Evolutionary conservation across 1,284 basidiomycete genomes (phyloP), one percentile per base, ranked within the genome.

Genomic region (Ganoderma meredithae): DNA sequence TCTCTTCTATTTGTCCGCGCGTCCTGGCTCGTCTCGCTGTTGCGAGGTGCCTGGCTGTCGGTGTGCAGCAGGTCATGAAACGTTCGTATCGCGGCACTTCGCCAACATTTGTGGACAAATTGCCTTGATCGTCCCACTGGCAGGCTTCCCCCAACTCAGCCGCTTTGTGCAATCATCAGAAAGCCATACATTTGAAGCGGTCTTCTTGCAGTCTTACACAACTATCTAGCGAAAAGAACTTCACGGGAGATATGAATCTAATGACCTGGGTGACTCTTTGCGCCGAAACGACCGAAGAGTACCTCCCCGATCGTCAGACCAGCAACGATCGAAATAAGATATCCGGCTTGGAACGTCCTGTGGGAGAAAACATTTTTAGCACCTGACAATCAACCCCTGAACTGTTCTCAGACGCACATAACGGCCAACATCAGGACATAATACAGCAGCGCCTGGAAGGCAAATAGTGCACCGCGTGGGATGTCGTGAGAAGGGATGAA

Each of bases 281-380:
- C 68, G 68, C 68, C 79, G 39, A 84, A 73, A 65, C 89, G 83
- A 10, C 91, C 91, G 75, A 92, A 92, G 49, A 90, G 63, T 17
- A 87, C 78, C 78, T 93, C 92, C 41, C 92, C 92, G 44, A 89
- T 75, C 19, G 86, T 89, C 43, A 90, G 77, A 9, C 91, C 91
- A 3, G 84, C 66, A 22, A 93, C 74, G 67, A 93, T 87, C 27
- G 89, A 83, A 22, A 93, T 86, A 63, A 93, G 82, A 73, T 85
- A 94, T 9, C 86, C 88, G 19, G 84, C 90, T 71, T 93, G 88
- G 77, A 90, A 93, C 5, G 91, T 91, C 92, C 92, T 94, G 69
- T 62, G 41, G 56, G 68, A 66, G 53, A 71, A 60, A 36, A 36
- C 36, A 36, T 36, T 67, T 22, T 55, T n/a, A 63, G 61, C 59